Evolutionary conservation across 108 stramenopile species (phyloP).

Genomic region (Pinguiococcus pyrenoidosus): DNA sequence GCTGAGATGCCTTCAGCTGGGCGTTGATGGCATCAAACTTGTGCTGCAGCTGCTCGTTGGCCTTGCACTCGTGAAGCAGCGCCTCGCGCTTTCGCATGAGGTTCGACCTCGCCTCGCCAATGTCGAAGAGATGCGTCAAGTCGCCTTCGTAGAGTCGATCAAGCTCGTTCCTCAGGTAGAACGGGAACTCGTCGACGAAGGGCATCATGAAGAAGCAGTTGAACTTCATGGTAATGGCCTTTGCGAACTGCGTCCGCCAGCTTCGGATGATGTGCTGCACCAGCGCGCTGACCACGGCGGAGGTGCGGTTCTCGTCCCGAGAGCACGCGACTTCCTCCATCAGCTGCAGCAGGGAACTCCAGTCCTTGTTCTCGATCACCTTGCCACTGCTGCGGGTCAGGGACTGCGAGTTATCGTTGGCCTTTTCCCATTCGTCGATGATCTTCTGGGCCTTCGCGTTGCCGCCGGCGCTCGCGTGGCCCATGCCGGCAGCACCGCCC

Average conservation of each 20-base stretch:
- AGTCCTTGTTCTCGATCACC: constrained; percentile 22
- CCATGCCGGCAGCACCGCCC: constrained; percentile 15
- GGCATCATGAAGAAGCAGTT: constrained; percentile 85
- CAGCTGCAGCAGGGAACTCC: constrained; percentile 60
- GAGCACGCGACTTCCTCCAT: constrained; percentile 69
- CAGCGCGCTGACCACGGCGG: constrained; percentile 61
- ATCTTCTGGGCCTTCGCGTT: constrained; percentile 15
- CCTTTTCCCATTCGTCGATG: constrained; percentile 3
- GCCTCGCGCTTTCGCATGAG: constrained; percentile 37
- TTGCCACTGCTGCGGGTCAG: neutral
- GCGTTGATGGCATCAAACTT: constrained; percentile 58
- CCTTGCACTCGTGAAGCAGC: constrained; percentile 59
- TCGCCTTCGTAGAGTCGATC: constrained; percentile 53
- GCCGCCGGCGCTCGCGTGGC: constrained; percentile 15
- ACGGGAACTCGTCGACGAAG: constrained; percentile 71
- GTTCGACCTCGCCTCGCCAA: constrained; percentile 19
- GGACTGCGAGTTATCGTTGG: too few relatives aligned
- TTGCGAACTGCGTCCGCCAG: constrained; percentile 69
- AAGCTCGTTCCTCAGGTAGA: constrained; percentile 49
- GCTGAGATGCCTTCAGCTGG: constrained; percentile 42
- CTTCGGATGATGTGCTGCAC: constrained; percentile 70
- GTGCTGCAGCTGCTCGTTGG: constrained; percentile 57
- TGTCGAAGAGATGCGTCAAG: constrained; percentile 47
- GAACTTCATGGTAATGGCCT: constrained; percentile 70
- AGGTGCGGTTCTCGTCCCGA: constrained; percentile 59